phyloP scores from a whole-genome alignment of 495 filamentous ascomycete species.

The Aspergillus carlsbadensis region DNA sequence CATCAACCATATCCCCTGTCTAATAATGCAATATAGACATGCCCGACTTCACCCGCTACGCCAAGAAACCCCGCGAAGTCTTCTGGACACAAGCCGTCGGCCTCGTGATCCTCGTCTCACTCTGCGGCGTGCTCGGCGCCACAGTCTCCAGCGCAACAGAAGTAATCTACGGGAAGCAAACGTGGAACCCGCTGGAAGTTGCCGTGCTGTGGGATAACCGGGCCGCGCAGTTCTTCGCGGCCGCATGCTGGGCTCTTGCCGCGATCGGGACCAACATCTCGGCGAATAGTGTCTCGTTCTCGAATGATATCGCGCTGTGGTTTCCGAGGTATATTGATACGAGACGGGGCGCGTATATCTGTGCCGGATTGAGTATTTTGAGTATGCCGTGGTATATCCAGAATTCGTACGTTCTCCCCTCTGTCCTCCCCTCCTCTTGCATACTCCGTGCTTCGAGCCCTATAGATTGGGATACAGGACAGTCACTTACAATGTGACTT shows the following conservation, averaged over 20 bases:
- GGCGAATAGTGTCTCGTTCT: conserved; percentile 56
- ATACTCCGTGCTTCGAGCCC: too few species aligned
- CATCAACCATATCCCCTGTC: neutral
- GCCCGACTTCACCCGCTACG: conserved; percentile 62
- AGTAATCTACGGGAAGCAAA: conserved; percentile 50
- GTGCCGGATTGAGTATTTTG: conserved; percentile 31
- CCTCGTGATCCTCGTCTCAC: conserved; percentile 59
- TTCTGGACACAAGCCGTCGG: conserved; percentile 54
- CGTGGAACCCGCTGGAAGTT: conserved; percentile 58
- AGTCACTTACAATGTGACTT: neutral
- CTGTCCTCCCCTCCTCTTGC: neutral
- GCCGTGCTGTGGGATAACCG: conserved; percentile 52
- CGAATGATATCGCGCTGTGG: conserved; percentile 59
- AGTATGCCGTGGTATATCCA: conserved; percentile 53
- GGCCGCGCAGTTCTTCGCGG: conserved; percentile 57
- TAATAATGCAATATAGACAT: conserved; percentile 33
- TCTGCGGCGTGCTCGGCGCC: conserved; percentile 50
- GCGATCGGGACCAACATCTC: conserved; percentile 60
- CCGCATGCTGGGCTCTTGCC: conserved; percentile 48
- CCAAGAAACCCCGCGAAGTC: conserved; percentile 48
- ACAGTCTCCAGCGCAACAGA: conserved; percentile 51
- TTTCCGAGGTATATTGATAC: conserved; percentile 61
- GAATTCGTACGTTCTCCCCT: conserved; percentile 20
- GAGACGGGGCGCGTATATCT: conserved; percentile 39
- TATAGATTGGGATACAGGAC: too few species aligned